Conservation (phyloP, 208 protist genomes). For the Giardia muris region DNA sequence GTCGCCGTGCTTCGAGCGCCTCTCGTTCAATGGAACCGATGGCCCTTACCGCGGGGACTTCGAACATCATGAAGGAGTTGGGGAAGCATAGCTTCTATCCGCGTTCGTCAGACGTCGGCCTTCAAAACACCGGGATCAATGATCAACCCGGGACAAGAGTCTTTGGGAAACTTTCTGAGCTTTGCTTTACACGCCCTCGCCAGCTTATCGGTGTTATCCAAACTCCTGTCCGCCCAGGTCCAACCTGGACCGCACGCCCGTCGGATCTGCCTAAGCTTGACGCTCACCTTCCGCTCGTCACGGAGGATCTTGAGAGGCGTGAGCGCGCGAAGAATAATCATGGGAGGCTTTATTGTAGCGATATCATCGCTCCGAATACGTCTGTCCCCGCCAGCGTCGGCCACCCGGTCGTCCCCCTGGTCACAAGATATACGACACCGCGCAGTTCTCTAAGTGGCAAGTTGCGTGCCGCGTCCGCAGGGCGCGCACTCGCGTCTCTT, state of each 20-base stretch:
- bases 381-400: no score
- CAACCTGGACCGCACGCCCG: not conserved
- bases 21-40: not conserved
- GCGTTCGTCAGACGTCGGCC: no score
- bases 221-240: not conserved
- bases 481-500: no score
- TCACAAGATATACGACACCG: no score
- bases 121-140: no score
- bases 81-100: no score
- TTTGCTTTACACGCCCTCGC: no score
- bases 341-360: not conserved
- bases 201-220: not conserved
- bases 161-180: no score
- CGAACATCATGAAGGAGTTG: not conserved
- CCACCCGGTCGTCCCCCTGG: no score
- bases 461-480: no score
- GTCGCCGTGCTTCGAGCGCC: not conserved
- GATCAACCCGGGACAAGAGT: no score
- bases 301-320: not conserved
- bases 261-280: not conserved
- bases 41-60: not conserved
- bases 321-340: not conserved
- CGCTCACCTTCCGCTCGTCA: not conserved
- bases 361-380: not conserved
- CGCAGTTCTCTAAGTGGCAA: no score